Evolutionary conservation across 2,329 filamentous ascomycete species (phyloP), one percentile per base, ranked within the genome.

Genomic region (Cordyceps fumosorosea): DNA sequence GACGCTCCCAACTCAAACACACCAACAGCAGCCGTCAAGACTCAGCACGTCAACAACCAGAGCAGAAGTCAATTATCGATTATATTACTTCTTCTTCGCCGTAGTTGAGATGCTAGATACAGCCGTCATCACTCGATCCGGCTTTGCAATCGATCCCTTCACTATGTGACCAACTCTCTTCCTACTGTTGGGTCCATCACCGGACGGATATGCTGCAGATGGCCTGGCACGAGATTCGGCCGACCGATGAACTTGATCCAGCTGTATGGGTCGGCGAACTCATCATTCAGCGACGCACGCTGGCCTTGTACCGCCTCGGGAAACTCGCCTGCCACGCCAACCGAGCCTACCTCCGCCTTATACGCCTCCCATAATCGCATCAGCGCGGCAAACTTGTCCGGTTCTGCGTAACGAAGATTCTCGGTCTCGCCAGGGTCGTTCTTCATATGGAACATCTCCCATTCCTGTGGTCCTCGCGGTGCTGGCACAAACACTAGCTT

Each of bases 341-440:
- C 24, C 16, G 54, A 62, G n/a, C 61, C 61, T 24, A 59, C 55
- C 10, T 62, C 55, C 40, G 42, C 32, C 55, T 58, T 59, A 67
- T 79, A 80, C 12, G 75, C 75, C 24, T 75, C 66, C 68, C 68
- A 71, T 10, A 62, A 60, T 7, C 40, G 62, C 58, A 73, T 57
- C 56, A 74, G 65, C 56, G 71, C 69, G n/a, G 66, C 64, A 37
- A 74, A 63, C 64, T 69, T 68, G 50, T 65, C 64, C 3, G 66
- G 65, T 56, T 69, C 59, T 51, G 61, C 52, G 26, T 65, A 66
- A 16, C 64, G 63, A 56, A 70, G 55, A 60, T 73, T 69, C 12
- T 62, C 60, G 14, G 68, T 69, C 66, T 74, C 69, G 11, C 71
- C 71, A 10, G 68, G 68, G 54, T 73, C 71, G 16, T 53, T 60